Evolutionary conservation across 495 filamentous ascomycete species (phyloP), one percentile per base, ranked within the genome.

Genomic region (Hypoxylon fragiforme): DNA sequence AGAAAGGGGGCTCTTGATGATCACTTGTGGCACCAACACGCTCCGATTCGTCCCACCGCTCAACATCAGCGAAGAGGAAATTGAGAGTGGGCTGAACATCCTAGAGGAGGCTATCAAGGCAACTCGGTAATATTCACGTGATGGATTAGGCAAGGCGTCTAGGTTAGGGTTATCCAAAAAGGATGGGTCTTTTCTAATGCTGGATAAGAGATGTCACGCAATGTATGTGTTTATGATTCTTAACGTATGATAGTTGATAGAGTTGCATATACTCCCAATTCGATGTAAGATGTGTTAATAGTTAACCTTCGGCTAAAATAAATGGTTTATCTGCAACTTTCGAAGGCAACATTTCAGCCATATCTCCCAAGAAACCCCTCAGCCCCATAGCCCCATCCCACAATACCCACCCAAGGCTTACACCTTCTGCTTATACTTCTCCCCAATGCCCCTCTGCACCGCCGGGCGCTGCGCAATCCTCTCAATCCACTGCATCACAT

Each of bases 21-120:
- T 98, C 61, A 96, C 90, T 0, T 91, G 89, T 24, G 94, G 94
- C 2, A 88, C 84, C 3, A 92, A 97, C 63, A 92, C 90, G 38
- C 70, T 96, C 36, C 77, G 91, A 22, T 94, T 96, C 62, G 88
- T 96, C 50, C 91, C 91, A 53, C 85, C 88, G 41, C 70, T 96
- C 65, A 82, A 85, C 2, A 85, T 98, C 52, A 83, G 79, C 2
- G 82, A 89, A 44, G 82, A 77, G 13, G 85, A 95, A 74, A 89
- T 97, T 28, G 71, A 83, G 57, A 77, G 85, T 47, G 91, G 89
- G 1, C 65, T 97, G 67, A 64, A 62, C 34, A 90, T 96, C 26
- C 63, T 98, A 59, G 88, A 85, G 51, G 80, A 89, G 58, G 87
- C 92, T 1, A 85, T 97, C 66, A 71, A 45, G 30, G 67, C 65